Conservation (phyloP, 192 early-diverging fungal species). For the Phycomyces nitens region DNA sequence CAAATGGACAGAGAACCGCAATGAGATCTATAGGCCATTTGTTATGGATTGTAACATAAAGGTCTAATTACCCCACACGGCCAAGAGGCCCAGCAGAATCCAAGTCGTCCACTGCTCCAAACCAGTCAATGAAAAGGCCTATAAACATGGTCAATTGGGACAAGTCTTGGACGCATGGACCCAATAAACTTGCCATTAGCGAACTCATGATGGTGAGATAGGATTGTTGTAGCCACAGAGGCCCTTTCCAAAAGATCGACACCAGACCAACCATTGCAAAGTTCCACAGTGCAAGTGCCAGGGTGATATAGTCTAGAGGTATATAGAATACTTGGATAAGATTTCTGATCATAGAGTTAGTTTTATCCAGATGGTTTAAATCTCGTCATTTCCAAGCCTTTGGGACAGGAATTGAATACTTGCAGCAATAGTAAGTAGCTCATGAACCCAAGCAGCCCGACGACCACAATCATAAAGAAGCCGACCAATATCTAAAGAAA, state of each 20-base stretch:
- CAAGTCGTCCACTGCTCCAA: conserved; percentile 75
- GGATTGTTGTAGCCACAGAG: conserved; percentile 67
- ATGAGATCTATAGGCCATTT: conserved; percentile 61
- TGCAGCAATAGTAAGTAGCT: conserved; percentile 57
- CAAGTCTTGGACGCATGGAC: background rate
- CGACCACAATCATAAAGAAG: conserved; percentile 71
- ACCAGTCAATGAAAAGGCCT: conserved; percentile 72
- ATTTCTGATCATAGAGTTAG: conserved; percentile 23
- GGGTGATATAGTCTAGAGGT: conserved; percentile 70
- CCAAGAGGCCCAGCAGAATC: conserved; percentile 75
- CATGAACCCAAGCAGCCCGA: conserved; percentile 72
- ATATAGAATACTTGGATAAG: conserved; percentile 51
- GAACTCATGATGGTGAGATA: conserved; percentile 78
- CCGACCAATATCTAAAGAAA: conserved; percentile 58
- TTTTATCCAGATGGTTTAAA: no score
- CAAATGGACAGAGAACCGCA: conserved; percentile 88
- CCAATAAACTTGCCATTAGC: conserved; percentile 74
- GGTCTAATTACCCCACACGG: conserved; percentile 67
- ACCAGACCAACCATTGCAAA: conserved; percentile 66
- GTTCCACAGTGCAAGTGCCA: conserved; percentile 79
- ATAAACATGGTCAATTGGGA: no score
- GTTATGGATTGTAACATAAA: background rate
- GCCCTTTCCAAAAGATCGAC: conserved; percentile 82
- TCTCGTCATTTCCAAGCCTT: no score
- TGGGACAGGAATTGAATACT: conserved; percentile 2